phyloP scores from a whole-genome alignment of 73 alveolate genomes.

The Blepharisma stoltei region DNA sequence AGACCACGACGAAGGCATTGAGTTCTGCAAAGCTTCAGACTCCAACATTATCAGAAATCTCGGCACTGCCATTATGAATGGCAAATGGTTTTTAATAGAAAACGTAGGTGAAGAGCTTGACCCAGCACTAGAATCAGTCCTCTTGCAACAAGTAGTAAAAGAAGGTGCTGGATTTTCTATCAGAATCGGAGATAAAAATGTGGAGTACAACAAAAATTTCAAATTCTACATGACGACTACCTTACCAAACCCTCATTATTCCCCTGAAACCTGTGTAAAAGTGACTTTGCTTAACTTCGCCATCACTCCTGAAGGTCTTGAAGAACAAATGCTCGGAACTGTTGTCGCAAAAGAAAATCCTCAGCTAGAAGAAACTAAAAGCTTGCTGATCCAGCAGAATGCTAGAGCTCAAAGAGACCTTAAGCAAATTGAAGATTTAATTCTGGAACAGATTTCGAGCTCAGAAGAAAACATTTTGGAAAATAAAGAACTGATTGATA shows the following conservation, averaged over 20 bases:
- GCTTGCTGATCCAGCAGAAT: slow-evolving; percentile 64
- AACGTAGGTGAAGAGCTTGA: slow-evolving; percentile 99
- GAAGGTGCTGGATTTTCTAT: slow-evolving; percentile 50
- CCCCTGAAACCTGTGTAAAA: slow-evolving; percentile 98
- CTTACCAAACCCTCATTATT: slow-evolving; percentile 97
- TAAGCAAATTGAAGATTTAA: slow-evolving; percentile 93
- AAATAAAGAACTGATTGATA: slow-evolving; percentile 92
- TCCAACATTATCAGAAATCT: slow-evolving; percentile 53
- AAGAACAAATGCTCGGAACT: slow-evolving; percentile 98
- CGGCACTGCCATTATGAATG: slow-evolving; percentile 54
- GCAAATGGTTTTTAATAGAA: slow-evolving; percentile 98
- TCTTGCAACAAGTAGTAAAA: slow-evolving; percentile 68
- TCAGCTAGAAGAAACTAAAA: slow-evolving; percentile 72
- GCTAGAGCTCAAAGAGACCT: slow-evolving; percentile 77
- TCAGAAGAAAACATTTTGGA: slow-evolving; percentile 90
- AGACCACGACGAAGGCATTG: slow-evolving; percentile 91
- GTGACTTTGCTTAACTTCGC: slow-evolving; percentile 99
- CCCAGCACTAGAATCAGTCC: slow-evolving; percentile 98
- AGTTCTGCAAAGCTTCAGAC: slow-evolving; percentile 74
- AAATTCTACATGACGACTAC: slow-evolving; percentile 97
- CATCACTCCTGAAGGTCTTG: slow-evolving; percentile 99
- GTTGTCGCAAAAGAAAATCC: slow-evolving; percentile 98
- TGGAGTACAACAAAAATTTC: slow-evolving; percentile 70
- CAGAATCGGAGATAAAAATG: slow-evolving; percentile 57
- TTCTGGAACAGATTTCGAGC: slow-evolving; percentile 86